Evolutionary conservation across 129 eudicot genomes (phyloP), one percentile per base, ranked within the genome.

Genomic region (Flaveria bidentis): DNA sequence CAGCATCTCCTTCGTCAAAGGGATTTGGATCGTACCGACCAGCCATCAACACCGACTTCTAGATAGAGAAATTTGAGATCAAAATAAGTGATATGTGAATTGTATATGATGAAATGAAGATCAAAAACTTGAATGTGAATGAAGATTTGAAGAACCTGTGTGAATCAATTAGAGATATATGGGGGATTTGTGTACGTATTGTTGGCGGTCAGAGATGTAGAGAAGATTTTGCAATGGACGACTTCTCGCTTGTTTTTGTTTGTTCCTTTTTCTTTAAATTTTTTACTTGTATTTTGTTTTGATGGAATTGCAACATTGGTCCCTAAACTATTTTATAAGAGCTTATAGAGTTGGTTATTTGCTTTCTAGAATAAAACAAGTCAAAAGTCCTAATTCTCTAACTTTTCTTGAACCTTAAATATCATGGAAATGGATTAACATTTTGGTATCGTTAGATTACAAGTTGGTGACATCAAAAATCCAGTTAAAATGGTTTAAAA

Each of bases 11-110:
- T 63, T 63, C 80, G 66, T 80, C 80, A 67, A 80, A 80, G 18
- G 84, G 84, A 80, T 74, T 80, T 9, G 84, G 84, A 80, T 80
- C 84, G 56, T 42, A 80, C 23, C 84, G 84, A 22, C 84, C 76
- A 74, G 80, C 84, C 84, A 80, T 67, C 41, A 44, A 26, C 70
- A 17, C 70, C 45, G 33, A 69, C 1, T 53, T 78, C 76, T 58
- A 60, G 62, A 56, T 67, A 74, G 2, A 14, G 25, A 57, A 56
- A 67, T 44, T 73, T 53, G 2, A 58, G 12, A 58, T 22, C 22
- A 51, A 46, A 67, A 33, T 61, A 73, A 53, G 53, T 65, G 61
- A 74, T 66, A 17, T 28, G 75, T 53, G 50, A 67, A 36, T 18
- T 55, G 30, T 3, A 26, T 30, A 57, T 33, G 47, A 56, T 28